These are phyloP conservation scores for Elsinoe australis DNA, from an alignment of 2,329 filamentous ascomycete genomes.

Conservation along the genomic window DNA sequence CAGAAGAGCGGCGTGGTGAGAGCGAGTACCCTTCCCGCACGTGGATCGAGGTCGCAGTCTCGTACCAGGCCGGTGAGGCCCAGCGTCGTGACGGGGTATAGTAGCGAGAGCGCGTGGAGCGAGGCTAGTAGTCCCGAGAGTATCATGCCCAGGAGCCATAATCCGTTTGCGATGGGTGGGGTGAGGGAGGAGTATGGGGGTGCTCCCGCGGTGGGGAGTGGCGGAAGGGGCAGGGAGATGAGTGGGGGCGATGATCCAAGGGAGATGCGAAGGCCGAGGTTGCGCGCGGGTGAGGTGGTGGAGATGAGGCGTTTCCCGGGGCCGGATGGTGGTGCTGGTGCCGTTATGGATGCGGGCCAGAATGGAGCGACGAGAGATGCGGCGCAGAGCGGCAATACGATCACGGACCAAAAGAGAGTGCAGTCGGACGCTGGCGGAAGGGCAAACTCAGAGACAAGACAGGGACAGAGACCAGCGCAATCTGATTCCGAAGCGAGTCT, in stretches of 20 bases:
- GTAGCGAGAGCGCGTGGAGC: conserved; percentile 1
- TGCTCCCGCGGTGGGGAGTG: too few relatives aligned
- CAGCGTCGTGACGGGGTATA: not conserved
- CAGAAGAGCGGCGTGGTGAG: too few relatives aligned
- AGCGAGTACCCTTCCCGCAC: conserved; percentile 3
- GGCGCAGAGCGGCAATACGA: too few relatives aligned
- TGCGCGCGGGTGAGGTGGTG: conserved; percentile 1
- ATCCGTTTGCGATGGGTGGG: conserved; percentile 1
- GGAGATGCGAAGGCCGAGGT: not conserved
- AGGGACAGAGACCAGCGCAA: not conserved
- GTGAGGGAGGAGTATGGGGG: not conserved
- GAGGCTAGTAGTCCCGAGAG: conserved; percentile 3
- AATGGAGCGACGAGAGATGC: too few relatives aligned
- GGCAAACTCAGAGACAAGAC: not conserved
- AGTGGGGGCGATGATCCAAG: not conserved
- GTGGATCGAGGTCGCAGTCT: too few relatives aligned
- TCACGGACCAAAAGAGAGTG: too few relatives aligned
- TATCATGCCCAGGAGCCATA: conserved; percentile 6
- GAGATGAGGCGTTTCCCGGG: conserved; percentile 3
- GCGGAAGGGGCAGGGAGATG: not conserved
- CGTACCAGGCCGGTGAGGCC: not conserved
- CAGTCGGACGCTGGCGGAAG: not conserved
- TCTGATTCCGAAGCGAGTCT: not conserved
- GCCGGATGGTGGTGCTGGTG: too few relatives aligned
- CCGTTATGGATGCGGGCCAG: too few relatives aligned